Conservation (phyloP, 768 basidiomycete species). For the Hirschioporus abietinus region DNA sequence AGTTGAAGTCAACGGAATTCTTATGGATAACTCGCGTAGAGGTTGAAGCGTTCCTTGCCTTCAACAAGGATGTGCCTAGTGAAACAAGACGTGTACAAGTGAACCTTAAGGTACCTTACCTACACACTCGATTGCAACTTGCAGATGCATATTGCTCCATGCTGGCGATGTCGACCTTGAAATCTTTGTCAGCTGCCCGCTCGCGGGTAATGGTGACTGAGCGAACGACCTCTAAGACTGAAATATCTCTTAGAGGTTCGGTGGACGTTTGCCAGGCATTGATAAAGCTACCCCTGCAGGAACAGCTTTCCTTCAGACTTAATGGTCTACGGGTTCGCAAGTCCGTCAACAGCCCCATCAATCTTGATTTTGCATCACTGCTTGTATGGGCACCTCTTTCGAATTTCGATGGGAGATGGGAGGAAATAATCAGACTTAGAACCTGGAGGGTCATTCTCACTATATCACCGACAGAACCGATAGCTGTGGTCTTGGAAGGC, state of each 20-base stretch:
- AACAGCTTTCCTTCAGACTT: slow-evolving; percentile 25
- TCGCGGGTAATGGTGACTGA: not conserved
- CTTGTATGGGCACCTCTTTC: slow-evolving; percentile 56
- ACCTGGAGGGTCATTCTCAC: slow-evolving; percentile 40
- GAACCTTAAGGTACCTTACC: slow-evolving; percentile 13
- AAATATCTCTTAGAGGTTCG: slow-evolving; percentile 8
- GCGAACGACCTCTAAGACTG: not conserved
- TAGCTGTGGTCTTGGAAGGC: slow-evolving; percentile 41
- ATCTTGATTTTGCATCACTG: slow-evolving; percentile 35
- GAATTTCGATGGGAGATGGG: slow-evolving; percentile 51
- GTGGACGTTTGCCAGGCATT: slow-evolving; percentile 15
- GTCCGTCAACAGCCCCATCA: slow-evolving; percentile 19
- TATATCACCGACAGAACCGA: slow-evolving; percentile 27
- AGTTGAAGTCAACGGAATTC: slow-evolving; percentile 37
- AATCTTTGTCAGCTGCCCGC: slow-evolving; percentile 14
- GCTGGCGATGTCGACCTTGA: slow-evolving; percentile 52
- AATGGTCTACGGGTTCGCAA: slow-evolving; percentile 30
- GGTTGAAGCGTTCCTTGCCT: slow-evolving; percentile 23
- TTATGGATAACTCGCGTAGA: slow-evolving; percentile 33
- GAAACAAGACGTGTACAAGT: not conserved
- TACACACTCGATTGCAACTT: slow-evolving; percentile 38
- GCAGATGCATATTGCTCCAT: slow-evolving; percentile 67
- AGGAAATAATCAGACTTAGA: slow-evolving; percentile 62
- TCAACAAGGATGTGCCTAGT: not conserved
- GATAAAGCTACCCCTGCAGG: slow-evolving; percentile 7